These are phyloP conservation scores for Wickerhamomyces sp. DNA, from an alignment of 1,139 yeast species.

Conservation along the genomic window DNA sequence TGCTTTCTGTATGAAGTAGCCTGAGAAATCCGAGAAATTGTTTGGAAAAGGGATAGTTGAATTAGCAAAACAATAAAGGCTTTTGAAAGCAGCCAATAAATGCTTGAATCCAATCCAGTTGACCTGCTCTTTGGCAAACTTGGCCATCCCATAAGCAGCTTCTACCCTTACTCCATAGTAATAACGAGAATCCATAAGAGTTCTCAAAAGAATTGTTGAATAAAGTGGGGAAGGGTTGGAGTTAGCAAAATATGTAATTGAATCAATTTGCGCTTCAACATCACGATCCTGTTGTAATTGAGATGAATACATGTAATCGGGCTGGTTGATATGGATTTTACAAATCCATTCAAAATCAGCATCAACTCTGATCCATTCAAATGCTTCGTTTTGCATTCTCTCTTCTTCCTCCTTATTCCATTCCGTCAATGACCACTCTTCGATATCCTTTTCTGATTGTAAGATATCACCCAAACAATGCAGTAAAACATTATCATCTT, in stretches of 20 bases:
- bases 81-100: constrained; percentile 64
- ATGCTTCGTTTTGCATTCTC: constrained; percentile 71
- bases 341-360: constrained; percentile 98
- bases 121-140: constrained; percentile 56
- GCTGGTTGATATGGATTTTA: constrained; percentile 73
- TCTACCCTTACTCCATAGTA: constrained; percentile 86
- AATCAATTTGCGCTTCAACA: constrained; percentile 91
- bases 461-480: constrained; percentile 80
- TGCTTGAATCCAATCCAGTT: constrained; percentile 71
- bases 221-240: constrained; percentile 52
- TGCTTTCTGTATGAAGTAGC: constrained; percentile 65
- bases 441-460: constrained; percentile 52
- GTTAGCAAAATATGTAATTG: constrained; percentile 64
- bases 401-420: constrained; percentile 74
- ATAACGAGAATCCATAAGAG: constrained; percentile 79
- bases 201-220: constrained; percentile 75
- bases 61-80: constrained; percentile 67
- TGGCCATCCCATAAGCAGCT: constrained; percentile 78
- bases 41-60: constrained; percentile 72
- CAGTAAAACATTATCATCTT: constrained; percentile 39
- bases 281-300: constrained; percentile 94
- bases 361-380: constrained; percentile 96
- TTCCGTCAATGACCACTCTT: constrained; percentile 71
- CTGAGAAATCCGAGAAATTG: constrained; percentile 65
- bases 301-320: constrained; percentile 92